Evolutionary conservation across 768 basidiomycete species (phyloP).

Genomic region (Trametes punicea): DNA sequence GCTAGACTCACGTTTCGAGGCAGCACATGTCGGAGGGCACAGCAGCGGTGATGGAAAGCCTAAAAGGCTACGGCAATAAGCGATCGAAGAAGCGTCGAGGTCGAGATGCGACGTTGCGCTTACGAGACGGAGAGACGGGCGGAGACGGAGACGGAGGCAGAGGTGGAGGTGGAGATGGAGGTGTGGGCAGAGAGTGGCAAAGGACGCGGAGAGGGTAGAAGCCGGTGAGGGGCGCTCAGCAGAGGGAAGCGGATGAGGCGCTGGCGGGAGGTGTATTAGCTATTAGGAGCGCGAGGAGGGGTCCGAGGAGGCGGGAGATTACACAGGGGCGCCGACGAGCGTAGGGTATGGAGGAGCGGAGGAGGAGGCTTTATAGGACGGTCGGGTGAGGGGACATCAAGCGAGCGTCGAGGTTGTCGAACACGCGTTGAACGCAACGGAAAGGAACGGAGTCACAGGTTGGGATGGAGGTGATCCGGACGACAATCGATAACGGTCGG

Average conservation of each 20-base stretch:
- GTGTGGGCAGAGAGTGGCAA: constrained; percentile 10
- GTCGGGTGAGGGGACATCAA: constrained; percentile 19
- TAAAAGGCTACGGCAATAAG: constrained; percentile 13
- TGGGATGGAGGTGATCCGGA: constrained; percentile 23
- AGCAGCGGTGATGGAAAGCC: constrained; percentile 18
- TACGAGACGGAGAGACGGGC: constrained; percentile 7
- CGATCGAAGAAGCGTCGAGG: constrained; percentile 17
- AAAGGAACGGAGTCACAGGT: constrained; percentile 24
- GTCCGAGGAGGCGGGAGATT: constrained; percentile 3
- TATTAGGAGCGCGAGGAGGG: constrained; percentile 10
- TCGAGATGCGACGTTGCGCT: constrained; percentile 14
- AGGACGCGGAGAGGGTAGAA: background rate
- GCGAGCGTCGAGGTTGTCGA: constrained; percentile 12
- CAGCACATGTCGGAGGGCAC: constrained; percentile 34
- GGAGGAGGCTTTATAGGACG: constrained; percentile 33
- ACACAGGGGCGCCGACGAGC: constrained; percentile 16
- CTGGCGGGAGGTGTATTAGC: background rate
- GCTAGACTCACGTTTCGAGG: constrained; percentile 35
- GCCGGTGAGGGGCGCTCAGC: background rate
- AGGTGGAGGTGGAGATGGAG: constrained; percentile 14
- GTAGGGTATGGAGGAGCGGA: constrained; percentile 13
- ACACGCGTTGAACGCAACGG: constrained; percentile 8
- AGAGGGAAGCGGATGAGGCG: background rate
- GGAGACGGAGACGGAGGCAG: constrained; percentile 13
- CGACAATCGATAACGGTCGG: constrained; percentile 29